Evolutionary conservation across 352 stramenopile species (phyloP), one percentile per base, ranked within the genome.

Genomic region (Phytopythium montanum): DNA sequence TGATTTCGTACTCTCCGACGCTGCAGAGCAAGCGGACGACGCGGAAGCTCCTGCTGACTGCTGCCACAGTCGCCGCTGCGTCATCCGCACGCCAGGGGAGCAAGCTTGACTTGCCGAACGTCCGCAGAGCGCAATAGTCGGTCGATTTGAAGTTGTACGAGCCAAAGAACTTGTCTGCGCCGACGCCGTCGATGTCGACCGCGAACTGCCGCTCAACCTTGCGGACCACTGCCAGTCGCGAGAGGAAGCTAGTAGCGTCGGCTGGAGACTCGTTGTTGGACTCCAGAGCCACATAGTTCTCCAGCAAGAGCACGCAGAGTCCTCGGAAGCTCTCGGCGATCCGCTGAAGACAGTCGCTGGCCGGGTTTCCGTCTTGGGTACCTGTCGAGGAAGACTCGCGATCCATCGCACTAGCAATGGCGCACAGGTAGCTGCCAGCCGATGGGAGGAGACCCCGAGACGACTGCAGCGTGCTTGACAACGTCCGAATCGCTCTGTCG

Each of bases 101-200:
- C 19, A 5, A 5, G 28, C 25, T 54, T 28, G 6, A 38, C 33
- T 38, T 2, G 5, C 21, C 23, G 19, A 46, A 26, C 21, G 29
- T 33, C 9, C 36, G 25, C 23, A 58, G 16, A 9, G 52, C 52
- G 36, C 38, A 48, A 36, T 58, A 58, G 21, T 58, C 52, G 13
- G 21, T 58, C 5, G 52, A 58, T 36, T 36, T 58, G 38, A 48
- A 58, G n/a, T 58, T 58, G 52, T 58, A 58, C 9, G 34, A 46
- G 6, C 7, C 52, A 38, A 58, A 58, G 52, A 58, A 58, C 23
- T 58, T 46, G 25, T 34, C 21, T 1, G 52, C 21, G 14, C 52
- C 52, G 5, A 58, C 38, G 19, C 52, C 38, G 8, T 36, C 34
- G 2, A 38, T 48, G 18, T 36, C 52, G 5, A 7, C 23, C 9